phyloP scores from a whole-genome alignment of 1,284 basidiomycete species.

The Cryptococcus sp. region DNA sequence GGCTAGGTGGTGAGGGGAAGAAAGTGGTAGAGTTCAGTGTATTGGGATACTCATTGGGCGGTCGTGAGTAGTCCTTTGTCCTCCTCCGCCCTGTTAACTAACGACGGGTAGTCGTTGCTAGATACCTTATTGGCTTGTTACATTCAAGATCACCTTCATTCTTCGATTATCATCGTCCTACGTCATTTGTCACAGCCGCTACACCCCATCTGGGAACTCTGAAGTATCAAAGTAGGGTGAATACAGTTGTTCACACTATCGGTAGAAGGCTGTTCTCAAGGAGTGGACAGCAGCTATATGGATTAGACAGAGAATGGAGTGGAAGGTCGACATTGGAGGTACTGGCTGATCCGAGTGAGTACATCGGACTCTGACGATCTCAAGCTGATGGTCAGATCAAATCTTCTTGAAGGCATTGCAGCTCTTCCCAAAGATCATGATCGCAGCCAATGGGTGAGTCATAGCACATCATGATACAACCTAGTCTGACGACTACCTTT shows the following conservation, averaged over 20 bases:
- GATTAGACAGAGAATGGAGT: conserved; percentile 62
- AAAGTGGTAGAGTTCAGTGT: conserved; percentile 34
- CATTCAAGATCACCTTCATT: conserved; percentile 36
- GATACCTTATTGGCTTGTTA: conserved; percentile 42
- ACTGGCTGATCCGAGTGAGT: conserved; percentile 75
- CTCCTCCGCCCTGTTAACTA: neutral
- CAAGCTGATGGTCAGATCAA: conserved; percentile 51
- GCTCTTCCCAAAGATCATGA: conserved; percentile 64
- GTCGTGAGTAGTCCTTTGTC: conserved; percentile 24
- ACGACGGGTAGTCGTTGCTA: conserved; percentile 31
- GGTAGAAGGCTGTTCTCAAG: conserved; percentile 73
- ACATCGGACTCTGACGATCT: neutral
- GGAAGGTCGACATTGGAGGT: conserved; percentile 71
- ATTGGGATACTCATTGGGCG: conserved; percentile 45
- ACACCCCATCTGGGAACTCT: conserved; percentile 43
- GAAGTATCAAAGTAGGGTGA: conserved; percentile 24
- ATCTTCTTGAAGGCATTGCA: conserved; percentile 72
- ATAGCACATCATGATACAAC: conserved; percentile 1
- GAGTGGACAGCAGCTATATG: conserved; percentile 77
- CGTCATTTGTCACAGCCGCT: conserved; percentile 43
- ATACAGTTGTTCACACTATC: conserved; percentile 53
- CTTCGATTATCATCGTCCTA: conserved; percentile 32
- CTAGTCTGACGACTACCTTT: conserved; percentile 6
- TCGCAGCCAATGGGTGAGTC: conserved; percentile 75
- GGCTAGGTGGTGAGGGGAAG: conserved; percentile 29